These are phyloP conservation scores for Penicillium sp. DNA, from an alignment of 2,329 filamentous ascomycete genomes.

Conservation along the genomic window DNA sequence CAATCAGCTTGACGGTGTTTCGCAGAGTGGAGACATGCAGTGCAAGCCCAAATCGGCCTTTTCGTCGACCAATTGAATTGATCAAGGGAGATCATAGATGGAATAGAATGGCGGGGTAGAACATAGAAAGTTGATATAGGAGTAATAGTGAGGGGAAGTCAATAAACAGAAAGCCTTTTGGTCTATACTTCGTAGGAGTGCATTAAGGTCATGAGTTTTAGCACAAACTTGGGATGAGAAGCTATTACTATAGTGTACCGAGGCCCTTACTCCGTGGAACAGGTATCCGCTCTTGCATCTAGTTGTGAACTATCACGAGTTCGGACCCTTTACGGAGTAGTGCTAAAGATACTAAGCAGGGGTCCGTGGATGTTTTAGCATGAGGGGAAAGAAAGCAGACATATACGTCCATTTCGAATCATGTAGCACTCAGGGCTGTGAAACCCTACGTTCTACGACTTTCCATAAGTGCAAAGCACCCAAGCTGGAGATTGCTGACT, in stretches of 20 bases:
- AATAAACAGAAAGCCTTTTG: background rate
- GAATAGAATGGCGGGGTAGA: background rate
- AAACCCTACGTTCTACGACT: constrained; percentile 7
- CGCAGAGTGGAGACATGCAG: constrained; percentile 1
- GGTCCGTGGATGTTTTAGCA: constrained; percentile 3
- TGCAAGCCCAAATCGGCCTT: background rate
- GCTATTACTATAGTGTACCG: background rate
- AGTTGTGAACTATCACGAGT: background rate
- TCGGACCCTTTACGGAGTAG: constrained; percentile 1
- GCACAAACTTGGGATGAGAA: background rate
- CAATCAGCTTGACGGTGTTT: constrained; percentile 12
- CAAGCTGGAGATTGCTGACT: constrained; percentile 3
- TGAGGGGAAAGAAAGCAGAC: background rate
- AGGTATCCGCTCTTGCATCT: background rate
- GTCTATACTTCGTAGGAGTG: too few species aligned
- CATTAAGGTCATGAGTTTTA: too few species aligned
- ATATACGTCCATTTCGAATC: background rate
- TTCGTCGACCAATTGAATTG: background rate
- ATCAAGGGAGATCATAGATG: background rate
- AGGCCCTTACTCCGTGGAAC: background rate
- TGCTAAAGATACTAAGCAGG: too few species aligned
- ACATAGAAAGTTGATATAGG: background rate
- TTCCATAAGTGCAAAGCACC: constrained; percentile 6
- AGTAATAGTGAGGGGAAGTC: background rate
- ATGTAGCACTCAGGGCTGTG: background rate